A percentile compares a stretch with the other conserved stretches of the same genome.
Evolutionary conservation across 2,329 filamentous ascomycete species (phyloP).

Genomic region (Bipolaris zeicola): DNA sequence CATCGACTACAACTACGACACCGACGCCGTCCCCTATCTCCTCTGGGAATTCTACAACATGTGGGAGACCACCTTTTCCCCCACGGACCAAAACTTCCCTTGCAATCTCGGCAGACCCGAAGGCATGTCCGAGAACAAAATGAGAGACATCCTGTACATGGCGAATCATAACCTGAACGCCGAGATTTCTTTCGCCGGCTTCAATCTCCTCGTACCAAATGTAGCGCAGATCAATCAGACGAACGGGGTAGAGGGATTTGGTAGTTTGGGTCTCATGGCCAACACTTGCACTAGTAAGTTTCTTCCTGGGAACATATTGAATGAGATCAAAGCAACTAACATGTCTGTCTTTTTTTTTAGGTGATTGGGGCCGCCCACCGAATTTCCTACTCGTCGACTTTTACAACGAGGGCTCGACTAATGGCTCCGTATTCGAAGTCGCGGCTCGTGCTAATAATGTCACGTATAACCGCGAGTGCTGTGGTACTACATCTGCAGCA

Average conservation of each 20-base stretch:
- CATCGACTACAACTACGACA: conserved; percentile 66
- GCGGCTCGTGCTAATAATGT: conserved; percentile 68
- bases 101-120: conserved; percentile 81
- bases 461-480: conserved; percentile 66
- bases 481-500: conserved; percentile 51
- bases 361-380: conserved; percentile 44
- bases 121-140: conserved; percentile 59
- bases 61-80: conserved; percentile 92
- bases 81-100: conserved; percentile 70
- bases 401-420: conserved; percentile 45
- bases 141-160: conserved; percentile 72
- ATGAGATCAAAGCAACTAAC: background rate
- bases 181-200: conserved; percentile 54
- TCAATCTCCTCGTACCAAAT: conserved; percentile 45
- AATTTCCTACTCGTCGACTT: conserved; percentile 52
- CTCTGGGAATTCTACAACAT: conserved; percentile 88
- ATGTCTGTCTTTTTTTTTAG: conserved; percentile 17
- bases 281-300: conserved; percentile 44
- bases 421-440: conserved; percentile 50
- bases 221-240: conserved; percentile 42
- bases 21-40: conserved; percentile 78
- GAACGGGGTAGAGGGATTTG: conserved; percentile 42
- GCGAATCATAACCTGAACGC: conserved; percentile 94
- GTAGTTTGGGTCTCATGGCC: conserved; percentile 43
- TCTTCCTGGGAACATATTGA: background rate